Evolutionary conservation across 164 flowering plant species (phyloP), one percentile per base, ranked within the genome.

Genomic region (Taxillus chinensis): DNA sequence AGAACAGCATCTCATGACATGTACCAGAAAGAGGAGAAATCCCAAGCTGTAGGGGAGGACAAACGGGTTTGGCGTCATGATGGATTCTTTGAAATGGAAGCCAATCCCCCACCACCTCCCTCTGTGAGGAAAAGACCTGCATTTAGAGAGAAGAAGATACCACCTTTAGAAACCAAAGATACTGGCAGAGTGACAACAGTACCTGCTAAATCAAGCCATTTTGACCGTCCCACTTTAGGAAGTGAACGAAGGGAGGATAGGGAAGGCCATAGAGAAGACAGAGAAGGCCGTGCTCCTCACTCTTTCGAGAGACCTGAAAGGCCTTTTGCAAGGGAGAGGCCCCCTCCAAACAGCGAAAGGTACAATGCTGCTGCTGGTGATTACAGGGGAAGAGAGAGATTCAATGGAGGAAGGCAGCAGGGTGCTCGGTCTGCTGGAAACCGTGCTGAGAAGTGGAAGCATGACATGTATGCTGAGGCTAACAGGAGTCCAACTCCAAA

Each of bases 361-460:
- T 73, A 72, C 69, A 59, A 68, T 13, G 61, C 10, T 40, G 45
- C 17, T 40, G 43, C 42, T 57, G 72, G 55, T 14, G 62, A 70
- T 54, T 72, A 61, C 62, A 71, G 77, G 64, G 89, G 83, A 62
- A 76, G 90, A 66, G 89, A 89, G 13, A 68, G 78, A 55, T 66
- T 67, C 62, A 68, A 9, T 63, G 80, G 74, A 39, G 27, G 27
- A 27, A 27, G 27, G 27, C 74, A 92, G 64, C 79, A 75, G 64
- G 78, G 77, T 42, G 54, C 70, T 71, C 78, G 55, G 0, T 41
- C 81, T 9, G 64, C 64, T 66, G 77, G 77, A 14, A 58, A 46
- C 15, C 80, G 70, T 12, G 82, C 60, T 8, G 95, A 91, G 64
- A 95, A 91, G 69, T 95, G 99, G 99, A 86, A 82, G 78, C 99